phyloP scores from a whole-genome alignment of 163 green algal species.

The Coccomyxa subellipsoidea region DNA sequence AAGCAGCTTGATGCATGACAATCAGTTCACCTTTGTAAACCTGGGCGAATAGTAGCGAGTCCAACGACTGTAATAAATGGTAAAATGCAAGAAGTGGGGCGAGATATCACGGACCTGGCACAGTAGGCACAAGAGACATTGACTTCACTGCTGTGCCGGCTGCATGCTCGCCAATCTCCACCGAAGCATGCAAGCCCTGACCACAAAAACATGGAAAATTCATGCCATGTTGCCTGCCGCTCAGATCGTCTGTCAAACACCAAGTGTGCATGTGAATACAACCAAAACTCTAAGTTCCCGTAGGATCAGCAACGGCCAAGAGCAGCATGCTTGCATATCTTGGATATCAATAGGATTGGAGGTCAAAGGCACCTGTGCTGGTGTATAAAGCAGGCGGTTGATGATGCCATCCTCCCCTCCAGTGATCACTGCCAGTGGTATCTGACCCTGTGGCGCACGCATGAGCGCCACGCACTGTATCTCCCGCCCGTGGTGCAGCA shows the following conservation, averaged over 20 bases:
- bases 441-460: neutral
- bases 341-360: no score
- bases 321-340: no score
- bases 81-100: neutral
- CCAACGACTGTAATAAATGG: no score
- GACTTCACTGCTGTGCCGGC: constrained; percentile 36
- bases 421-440: neutral
- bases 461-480: constrained; percentile 24
- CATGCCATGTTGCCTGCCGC: no score
- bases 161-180: constrained; percentile 26
- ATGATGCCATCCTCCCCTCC: constrained; percentile 22
- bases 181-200: neutral
- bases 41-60: no score
- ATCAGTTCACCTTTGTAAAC: no score
- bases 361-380: no score
- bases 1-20: no score
- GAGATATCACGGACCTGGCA: neutral
- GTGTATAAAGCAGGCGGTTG: neutral
- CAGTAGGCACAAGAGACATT: neutral
- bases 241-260: no score
- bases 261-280: no score
- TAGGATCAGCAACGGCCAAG: no score
- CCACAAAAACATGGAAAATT: neutral
- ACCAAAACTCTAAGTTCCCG: no score
- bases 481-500: constrained; percentile 34